A percentile compares a stretch with the other conserved stretches of the same genome.
These are phyloP conservation scores for Bryoerythrophyllum caledonicum DNA, from an alignment of 225 moss, liverwort and hornwort species.

Conservation along the genomic window DNA sequence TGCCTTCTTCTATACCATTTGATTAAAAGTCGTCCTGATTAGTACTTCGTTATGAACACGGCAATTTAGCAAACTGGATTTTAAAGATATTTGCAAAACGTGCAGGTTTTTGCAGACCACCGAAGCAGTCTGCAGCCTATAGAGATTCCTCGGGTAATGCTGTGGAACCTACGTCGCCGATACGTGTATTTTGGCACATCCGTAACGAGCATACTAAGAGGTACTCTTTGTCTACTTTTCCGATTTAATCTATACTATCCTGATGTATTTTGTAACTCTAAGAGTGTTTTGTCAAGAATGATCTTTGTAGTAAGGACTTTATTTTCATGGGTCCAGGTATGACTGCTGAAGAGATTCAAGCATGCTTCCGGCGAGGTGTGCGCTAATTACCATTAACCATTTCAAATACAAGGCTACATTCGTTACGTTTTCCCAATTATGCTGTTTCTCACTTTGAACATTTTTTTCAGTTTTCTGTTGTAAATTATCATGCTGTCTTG, in stretches of 20 bases:
- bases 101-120: constrained; percentile 60
- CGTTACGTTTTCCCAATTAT: too few relatives aligned
- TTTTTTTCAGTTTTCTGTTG: too few relatives aligned
- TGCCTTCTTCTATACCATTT: not conserved
- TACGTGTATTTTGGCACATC: constrained; percentile 60
- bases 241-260: not conserved
- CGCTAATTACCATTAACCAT: not conserved
- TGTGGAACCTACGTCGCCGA: constrained; percentile 56
- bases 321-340: constrained; percentile 36
- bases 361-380: constrained; percentile 74
- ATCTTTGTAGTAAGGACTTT: not conserved
- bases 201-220: constrained; percentile 53
- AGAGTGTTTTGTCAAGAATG: not conserved
- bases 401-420: not conserved
- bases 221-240: constrained; percentile 7
- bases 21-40: not conserved
- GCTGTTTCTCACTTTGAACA: too few relatives aligned
- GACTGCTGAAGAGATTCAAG: constrained; percentile 65
- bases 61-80: not conserved
- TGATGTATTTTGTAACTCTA: not conserved
- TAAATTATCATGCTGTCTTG: too few relatives aligned
- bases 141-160: constrained; percentile 37
- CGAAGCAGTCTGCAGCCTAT: constrained; percentile 52
- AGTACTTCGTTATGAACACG: not conserved
- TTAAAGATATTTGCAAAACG: not conserved